phyloP scores from a whole-genome alignment of 2,329 filamentous ascomycete species.

The Uncinocarpus reesii region DNA sequence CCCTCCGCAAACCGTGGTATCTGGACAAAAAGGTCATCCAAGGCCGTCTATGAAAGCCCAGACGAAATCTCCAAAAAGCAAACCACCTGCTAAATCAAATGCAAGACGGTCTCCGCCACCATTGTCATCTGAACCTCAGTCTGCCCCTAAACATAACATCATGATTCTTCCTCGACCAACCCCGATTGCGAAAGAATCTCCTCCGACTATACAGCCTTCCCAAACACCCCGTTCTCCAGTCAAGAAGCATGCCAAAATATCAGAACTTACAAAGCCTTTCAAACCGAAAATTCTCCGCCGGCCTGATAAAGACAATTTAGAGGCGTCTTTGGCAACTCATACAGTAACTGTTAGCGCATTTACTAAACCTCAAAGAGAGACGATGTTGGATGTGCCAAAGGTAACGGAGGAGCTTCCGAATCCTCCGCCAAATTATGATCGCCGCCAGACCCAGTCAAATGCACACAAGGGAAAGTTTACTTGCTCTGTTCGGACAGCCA shows the following conservation, averaged over 20 bases:
- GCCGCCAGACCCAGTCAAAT: constrained; percentile 33
- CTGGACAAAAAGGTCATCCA: neutral
- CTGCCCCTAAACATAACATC: constrained; percentile 17
- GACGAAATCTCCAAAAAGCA: neutral
- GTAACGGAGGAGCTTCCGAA: constrained; percentile 18
- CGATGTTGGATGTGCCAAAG: constrained; percentile 12
- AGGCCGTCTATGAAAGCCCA: neutral
- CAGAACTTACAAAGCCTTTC: constrained; percentile 37
- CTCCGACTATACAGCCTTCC: neutral
- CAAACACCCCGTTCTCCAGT: constrained; percentile 9
- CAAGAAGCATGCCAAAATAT: constrained; percentile 22
- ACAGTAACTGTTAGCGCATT: constrained; percentile 21
- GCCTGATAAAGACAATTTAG: constrained; percentile 33
- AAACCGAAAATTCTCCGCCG: constrained; percentile 46
- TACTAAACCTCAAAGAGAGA: constrained; percentile 17
- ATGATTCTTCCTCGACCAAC: constrained; percentile 32
- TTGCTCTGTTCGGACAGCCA: constrained; percentile 55
- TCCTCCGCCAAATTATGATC: constrained; percentile 26
- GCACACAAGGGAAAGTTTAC: constrained; percentile 41
- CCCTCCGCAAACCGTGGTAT: neutral
- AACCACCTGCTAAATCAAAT: neutral
- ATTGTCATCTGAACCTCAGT: neutral
- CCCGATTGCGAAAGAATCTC: constrained; percentile 23
- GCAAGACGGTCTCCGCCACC: neutral
- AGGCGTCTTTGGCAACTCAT: constrained; percentile 23